Conservation (phyloP, 2,329 filamentous ascomycete genomes). For the Cercospora zeina region DNA sequence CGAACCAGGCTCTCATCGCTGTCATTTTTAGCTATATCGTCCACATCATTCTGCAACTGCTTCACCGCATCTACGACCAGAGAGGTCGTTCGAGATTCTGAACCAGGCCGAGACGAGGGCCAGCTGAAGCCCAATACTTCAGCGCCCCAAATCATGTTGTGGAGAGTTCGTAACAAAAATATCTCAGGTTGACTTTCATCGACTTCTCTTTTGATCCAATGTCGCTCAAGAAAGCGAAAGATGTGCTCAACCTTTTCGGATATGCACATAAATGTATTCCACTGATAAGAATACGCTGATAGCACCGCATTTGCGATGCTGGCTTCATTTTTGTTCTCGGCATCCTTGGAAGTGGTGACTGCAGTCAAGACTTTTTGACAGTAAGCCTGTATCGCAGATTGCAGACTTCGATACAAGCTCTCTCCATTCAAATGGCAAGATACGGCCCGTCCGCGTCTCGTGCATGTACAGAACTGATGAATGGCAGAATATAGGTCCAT, state of each 20-base stretch:
- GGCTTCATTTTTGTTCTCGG: background rate
- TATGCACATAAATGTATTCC: background rate
- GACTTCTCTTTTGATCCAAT: conserved; percentile 1
- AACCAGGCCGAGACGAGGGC: background rate
- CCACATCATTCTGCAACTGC: background rate
- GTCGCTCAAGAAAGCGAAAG: conserved; percentile 3
- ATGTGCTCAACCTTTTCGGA: background rate
- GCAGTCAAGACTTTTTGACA: background rate
- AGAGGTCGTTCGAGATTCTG: background rate
- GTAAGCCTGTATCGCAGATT: background rate
- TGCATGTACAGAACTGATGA: background rate
- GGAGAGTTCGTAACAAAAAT: background rate
- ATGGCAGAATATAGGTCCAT: background rate
- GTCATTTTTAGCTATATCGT: background rate
- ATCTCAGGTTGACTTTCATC: background rate
- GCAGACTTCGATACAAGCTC: background rate
- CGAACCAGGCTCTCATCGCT: background rate
- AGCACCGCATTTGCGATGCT: background rate
- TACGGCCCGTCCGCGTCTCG: background rate
- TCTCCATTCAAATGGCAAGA: background rate
- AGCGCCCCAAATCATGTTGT: background rate
- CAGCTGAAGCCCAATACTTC: background rate
- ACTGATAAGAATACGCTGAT: background rate
- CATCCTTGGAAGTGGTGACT: background rate
- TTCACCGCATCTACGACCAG: background rate